Evolutionary conservation across 176 grass and related monocot species (phyloP), one percentile per base, ranked within the genome.

Genomic region (Carex pumila): DNA sequence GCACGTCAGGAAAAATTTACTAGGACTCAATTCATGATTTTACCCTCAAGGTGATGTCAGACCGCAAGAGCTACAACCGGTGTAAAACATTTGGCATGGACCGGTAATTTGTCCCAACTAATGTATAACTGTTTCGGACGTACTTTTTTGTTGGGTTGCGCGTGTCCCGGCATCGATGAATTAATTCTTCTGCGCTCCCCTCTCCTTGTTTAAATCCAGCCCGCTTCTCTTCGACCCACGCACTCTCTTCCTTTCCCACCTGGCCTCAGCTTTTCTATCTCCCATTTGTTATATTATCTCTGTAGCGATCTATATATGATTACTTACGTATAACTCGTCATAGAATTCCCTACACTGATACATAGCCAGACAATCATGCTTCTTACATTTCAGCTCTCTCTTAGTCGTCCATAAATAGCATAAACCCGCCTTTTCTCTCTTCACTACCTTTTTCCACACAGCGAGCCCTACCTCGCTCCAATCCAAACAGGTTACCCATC

Each of bases 111-210:
- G 45, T 75, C 71, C 10, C 1, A 47, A 54, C 9, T 7, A 29
- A 30, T 25, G 43, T 12, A 3, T 12, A 75, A 30, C 47, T 54
- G 43, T 75, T 54, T 75, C 11, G 49, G 49, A 55, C 22, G 72
- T 6, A 76, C 72, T 12, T 76, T 31, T 76, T 76, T 55, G 72
- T 76, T 22, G 72, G 21, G 49, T 76, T 55, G 49, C 49, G 47
- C 72, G 17, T 76, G 72, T 76, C 72, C 5, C 72, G 72, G 72
- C 72, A 76, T 76, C 72, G 8, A 76, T 47, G 3, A 45, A 76
- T 76, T 50, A 55, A 76, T 76, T 76, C 6, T 68, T 68, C 21
- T 55, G 29, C 45, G 47, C 71, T 25, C 25, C 3, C 43, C 19
- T 0, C 71, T 30, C 47, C 47, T 76, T 5, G 72, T 55, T 76